These are phyloP conservation scores for Talaromyces sp. DNA, from an alignment of 2,329 filamentous ascomycete genomes.

Conservation along the genomic window DNA sequence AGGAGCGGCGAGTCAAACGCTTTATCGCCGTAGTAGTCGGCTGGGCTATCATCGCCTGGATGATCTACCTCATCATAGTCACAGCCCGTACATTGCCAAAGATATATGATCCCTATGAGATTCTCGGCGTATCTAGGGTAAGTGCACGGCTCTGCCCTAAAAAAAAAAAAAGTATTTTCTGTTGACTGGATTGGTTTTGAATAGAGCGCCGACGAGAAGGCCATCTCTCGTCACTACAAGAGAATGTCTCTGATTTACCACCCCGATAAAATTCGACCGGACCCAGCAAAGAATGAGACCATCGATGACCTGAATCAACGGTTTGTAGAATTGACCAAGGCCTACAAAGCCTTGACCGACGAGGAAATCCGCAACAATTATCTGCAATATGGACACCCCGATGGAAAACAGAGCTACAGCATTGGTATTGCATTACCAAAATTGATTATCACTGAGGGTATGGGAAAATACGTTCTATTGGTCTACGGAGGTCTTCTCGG, in stretches of 20 bases:
- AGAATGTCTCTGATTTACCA: conserved; percentile 81
- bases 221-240: conserved; percentile 90
- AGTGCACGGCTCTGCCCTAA: conserved; percentile 23
- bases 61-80: conserved; percentile 84
- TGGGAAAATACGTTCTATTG: conserved; percentile 90
- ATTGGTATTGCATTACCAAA: conserved; percentile 95
- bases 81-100: conserved; percentile 69
- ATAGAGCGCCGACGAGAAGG: conserved; percentile 80
- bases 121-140: conserved; percentile 80
- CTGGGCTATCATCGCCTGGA: conserved; percentile 80
- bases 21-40: conserved; percentile 71
- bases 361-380: conserved; percentile 97
- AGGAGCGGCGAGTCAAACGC: conserved; percentile 84
- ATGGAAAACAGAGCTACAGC: conserved; percentile 96
- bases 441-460: conserved; percentile 87
- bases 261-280: conserved; percentile 86
- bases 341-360: conserved; percentile 95
- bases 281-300: conserved; percentile 85
- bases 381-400: conserved; percentile 90
- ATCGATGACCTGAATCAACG: conserved; percentile 75
- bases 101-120: conserved; percentile 96
- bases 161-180: neutral
- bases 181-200: conserved; percentile 14
- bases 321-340: conserved; percentile 95
- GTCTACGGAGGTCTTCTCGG: conserved; percentile 86